Base-by-base conservation (phyloP, 768 basidiomycete genomes). In the Chiua virens region DNA sequence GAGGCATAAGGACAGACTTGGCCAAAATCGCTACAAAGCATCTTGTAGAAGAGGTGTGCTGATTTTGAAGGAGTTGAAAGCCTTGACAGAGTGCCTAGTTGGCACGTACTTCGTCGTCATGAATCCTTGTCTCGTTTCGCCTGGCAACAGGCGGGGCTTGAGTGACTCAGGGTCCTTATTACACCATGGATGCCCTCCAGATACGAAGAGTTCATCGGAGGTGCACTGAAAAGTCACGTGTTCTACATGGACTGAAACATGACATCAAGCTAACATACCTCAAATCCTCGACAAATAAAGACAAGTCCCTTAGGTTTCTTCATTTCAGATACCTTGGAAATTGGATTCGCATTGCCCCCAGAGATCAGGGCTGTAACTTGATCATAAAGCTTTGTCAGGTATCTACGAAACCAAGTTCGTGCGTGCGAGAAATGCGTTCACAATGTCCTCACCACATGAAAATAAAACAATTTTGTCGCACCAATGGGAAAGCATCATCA, bases 371-470 rank as follows among this genome's bases (percentile, higher is more conserved):
- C 77, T 0, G 72, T 55, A 8, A 79, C 62, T 62, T 85, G 83
- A 54, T 85, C 82, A 13, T 76, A 66, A 7, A 83, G 73, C 59
- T 83, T 82, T 3, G 75, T 81, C 8, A 85, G 75, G 57, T 83
- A 85, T 42, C 83, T 85, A 35, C 9, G 14, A 11, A 35, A n/a
- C n/a, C 36, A 22, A 5, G 3, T n/a, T 4, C 4, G 10, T 49
- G 30, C 22, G 14, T 27, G 32, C 3, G 15, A 27, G 18, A 10
- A 23, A 42, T 1, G 10, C 25, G 5, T 15, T 22, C 17, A n/a
- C 10, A n/a, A 25, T 15, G 38, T 21, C 30, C 59, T 52, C 57
- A 79, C 82, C 83, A 67, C 79, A 85, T 83, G 62, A 85, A 85
- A 0, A 81, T 80, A 3, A 78, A 69, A 9, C 84, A 71, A 59